Percentiles rank a stretch among this genome's conserved stretches.
Evolutionary conservation across 2,329 filamentous ascomycete species (phyloP).

Genomic region (Pseudogymnoascus sp.): DNA sequence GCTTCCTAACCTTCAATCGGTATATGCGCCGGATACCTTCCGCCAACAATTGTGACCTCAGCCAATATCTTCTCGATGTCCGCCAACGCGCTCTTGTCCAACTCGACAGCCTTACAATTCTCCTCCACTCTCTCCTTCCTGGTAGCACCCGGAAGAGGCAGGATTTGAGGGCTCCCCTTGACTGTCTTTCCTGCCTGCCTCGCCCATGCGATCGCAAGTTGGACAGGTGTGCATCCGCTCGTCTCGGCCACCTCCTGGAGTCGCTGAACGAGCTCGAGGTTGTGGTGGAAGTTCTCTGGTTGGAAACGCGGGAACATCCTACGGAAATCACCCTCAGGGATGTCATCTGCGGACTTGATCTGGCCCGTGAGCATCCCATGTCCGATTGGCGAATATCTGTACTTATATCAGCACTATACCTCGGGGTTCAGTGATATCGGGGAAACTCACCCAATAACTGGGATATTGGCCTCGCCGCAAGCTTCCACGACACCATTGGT

Average conservation of each 20-base stretch:
- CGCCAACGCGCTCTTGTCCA: slow-evolving; percentile 42
- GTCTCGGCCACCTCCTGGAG: slow-evolving; percentile 49
- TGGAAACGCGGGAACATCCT: slow-evolving; percentile 56
- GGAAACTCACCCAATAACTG: slow-evolving; percentile 46
- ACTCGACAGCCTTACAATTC: slow-evolving; percentile 44
- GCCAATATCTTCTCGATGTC: slow-evolving; percentile 43
- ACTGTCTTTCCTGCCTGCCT: slow-evolving; percentile 36
- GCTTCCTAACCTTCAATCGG: not conserved
- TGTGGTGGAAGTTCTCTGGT: slow-evolving; percentile 53
- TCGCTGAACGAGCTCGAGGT: slow-evolving; percentile 51
- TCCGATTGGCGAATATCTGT: slow-evolving; percentile 59
- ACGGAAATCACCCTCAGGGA: slow-evolving; percentile 46
- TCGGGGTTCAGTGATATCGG: not conserved
- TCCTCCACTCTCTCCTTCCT: slow-evolving; percentile 49
- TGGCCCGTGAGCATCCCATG: slow-evolving; percentile 49
- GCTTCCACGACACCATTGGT: slow-evolving; percentile 35
- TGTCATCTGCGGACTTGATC: slow-evolving; percentile 43
- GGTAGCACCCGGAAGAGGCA: slow-evolving; percentile 60
- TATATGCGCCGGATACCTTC: slow-evolving; percentile 36
- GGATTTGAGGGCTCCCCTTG: slow-evolving; percentile 34
- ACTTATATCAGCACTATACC: slow-evolving; percentile 12
- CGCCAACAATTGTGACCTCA: slow-evolving; percentile 40
- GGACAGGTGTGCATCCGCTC: slow-evolving; percentile 52
- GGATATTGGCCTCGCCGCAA: slow-evolving; percentile 56
- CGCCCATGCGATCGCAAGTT: slow-evolving; percentile 61